Base-by-base conservation (phyloP, 2,329 filamentous ascomycete genomes). In the Aaosphaeria pasadenensis region DNA sequence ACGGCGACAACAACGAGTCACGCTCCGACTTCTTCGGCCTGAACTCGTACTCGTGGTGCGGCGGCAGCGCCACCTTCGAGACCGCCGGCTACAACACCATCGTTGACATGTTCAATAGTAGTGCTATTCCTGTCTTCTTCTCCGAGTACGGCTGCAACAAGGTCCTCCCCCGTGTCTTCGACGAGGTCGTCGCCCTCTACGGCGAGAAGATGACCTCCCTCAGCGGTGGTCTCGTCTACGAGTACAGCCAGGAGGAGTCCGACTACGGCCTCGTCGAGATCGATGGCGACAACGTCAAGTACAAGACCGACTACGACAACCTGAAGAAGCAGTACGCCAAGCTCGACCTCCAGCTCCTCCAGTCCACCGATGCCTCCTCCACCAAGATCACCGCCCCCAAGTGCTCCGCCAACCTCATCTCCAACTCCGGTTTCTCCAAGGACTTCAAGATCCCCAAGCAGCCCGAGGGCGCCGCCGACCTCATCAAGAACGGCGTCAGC, bases 81-180 rank as follows among this genome's bases (percentile, higher is more conserved):
- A 80, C 76, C 44, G 83, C 66, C 7, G 60, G 48, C 42, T 90
- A 86, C 66, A 73, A 86, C 56, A 72, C 76, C 13, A 75, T 90
- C 33, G 83, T 87, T 42, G 66, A 74, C 2, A 81, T 84, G 66
- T 90, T 92, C 75, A 71, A 77, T 58, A 77, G 77, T 54, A 81
- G 80, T 36, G 81, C 84, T 11, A 79, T 91, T 35, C 88, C 88
- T 31, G 78, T 91, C 59, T 92, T 92, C 78, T 91, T 89, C 77
- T 89, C 86, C 54, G 89, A 94, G 65, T 86, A 84, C 59, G 89
- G 89, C 51, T 92, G 89, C 81, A 92, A 91, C 74, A 55, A 63
- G 44, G 56, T 66, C 28, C 9, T 9, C 9, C 7, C 7, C 33
- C 86, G 89, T 57, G 71, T 84, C 59, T 94, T 91, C 74, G 86